Base-by-base conservation (phyloP, 148 eudicot genomes). In the Amaranthus hypochondriacus region DNA sequence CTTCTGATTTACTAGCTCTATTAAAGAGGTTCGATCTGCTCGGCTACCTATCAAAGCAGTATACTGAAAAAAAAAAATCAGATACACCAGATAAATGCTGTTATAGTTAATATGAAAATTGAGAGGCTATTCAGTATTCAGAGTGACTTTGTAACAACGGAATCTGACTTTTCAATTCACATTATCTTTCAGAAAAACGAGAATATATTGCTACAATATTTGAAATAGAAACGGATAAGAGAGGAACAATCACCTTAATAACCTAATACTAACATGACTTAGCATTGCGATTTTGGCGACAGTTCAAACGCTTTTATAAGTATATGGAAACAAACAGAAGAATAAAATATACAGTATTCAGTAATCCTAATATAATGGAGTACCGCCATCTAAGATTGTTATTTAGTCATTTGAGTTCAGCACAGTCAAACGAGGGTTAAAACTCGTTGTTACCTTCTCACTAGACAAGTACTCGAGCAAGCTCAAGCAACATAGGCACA, bases 1-100 rank as follows among this genome's bases (percentile, higher is more conserved):
- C 77, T 94, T 94, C 84, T 91, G 97, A 84, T 89, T 91, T 71
- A 94, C 80, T 69, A 94, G 90, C 77, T 94, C 98, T 79, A 94
- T 87, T 56, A 94, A 77, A 48, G 81, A 80, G 62, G 90, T 82
- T 78, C 98, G 85, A 75, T 87, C 87, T 77, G 71, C 84, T 63
- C 80, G 90, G 87, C 97, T 84, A 68, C 50, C 73, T 71, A 94
- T 87, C 74, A 94, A 79, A 70, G 98, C 97, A 72, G 69, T 81
- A 78, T 94, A 92, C 98, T 94, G 96, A 79, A 83, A 65, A 49
- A 43, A 62, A 61, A 72, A 56, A 53, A 51, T 56, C 69, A 66
- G 73, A 74, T 46, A 54, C 43, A 66, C 11, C 18, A 62, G 21
- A 78, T 60, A 57, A 70, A 50, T n/a, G 11, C 28, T 66, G 57